Evolutionary conservation across 177 flowering plant species (phyloP), one percentile per base, ranked within the genome.

Genomic region (Tripterygium wilfordii): DNA sequence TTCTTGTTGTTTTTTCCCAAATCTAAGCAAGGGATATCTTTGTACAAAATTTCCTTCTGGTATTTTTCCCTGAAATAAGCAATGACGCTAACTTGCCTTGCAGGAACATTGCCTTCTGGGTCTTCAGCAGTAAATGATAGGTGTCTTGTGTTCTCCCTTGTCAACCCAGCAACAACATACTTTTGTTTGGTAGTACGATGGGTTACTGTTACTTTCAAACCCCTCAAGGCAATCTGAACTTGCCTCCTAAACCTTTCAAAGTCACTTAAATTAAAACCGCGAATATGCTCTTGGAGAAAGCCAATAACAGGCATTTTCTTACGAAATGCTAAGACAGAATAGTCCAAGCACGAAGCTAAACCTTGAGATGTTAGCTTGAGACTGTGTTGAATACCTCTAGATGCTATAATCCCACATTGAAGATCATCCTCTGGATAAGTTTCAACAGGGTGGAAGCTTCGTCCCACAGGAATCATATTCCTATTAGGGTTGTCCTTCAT

Each of bases 21-120:
- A 55, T 88, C 77, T 54, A 85, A 64, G 56, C 85, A 77, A 6
- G 96, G 96, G 51, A 82, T 71, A 47, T 71, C 43, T 54, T 51
- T 35, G 44, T 64, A 45, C 54, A 0, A 18, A 12, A 85, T 68
- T 2, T 67, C 60, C 61, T 26, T 63, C 0, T 38, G 53, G 49
- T 83, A 80, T 44, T 64, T 82, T 2, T 72, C 63, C 48, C 13
- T 31, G 48, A 72, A 88, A 62, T 80, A 85, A 10, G 76, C 65
- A 14, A 74, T 55, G n/a, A 85, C 52, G 2, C 22, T 3, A 36
- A 68, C 60, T 9, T 31, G 20, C 56, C 28, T 55, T 7, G 60
- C 42, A 10, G 68, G 61, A 8, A 17, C 43, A 5, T 38, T 38
- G 21, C 66, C 67, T 10, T 68, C 71, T n/a, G 60, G 53, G 26